Base-by-base conservation (phyloP, 768 basidiomycete species). In the Tricholoma flavovirens region DNA sequence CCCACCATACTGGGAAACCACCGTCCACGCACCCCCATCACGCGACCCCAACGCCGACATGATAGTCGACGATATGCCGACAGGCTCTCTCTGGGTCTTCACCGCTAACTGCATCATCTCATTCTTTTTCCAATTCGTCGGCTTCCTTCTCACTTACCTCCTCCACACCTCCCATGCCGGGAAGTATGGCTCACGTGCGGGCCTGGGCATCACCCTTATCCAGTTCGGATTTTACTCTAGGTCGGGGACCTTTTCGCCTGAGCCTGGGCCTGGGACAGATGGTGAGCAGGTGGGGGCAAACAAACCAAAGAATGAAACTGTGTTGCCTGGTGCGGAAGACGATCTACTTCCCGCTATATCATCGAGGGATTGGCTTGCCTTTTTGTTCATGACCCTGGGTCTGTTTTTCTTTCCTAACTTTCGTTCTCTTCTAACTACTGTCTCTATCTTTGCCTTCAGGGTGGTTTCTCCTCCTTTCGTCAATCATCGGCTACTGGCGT, bases 1-100 rank as follows among this genome's bases (percentile, higher is more conserved):
- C 0, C 97, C 97, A 0, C 82, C 93, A 0, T 99, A 99, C 71
- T 98, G 93, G 91, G 96, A 99, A 67, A 98, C 91, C 1, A 94
- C 93, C 0, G 83, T 98, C 8, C 90, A 95, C 58, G 85, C 94
- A 0, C 93, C 93, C 0, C 70, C 75, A 0, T 73, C 77, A 24
- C 55, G 78, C 35, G 78, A 81, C 49, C 69, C 73, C 19, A 69
- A 69, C 49, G 71, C 70, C 9, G 73, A 77, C 65, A 87, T 98
- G 77, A 82, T 97, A 68, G 87, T 99, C 60, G 95, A 96, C 57
- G 88, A 94, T 56, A 84, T 98, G 40, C 93, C 94, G 0, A 83
- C 91, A 0, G 94, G 94, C 51, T 86, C 88, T 3, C 67, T 83
- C 63, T 71, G 82, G 70, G 69, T 84, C n/a, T 95, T 93, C 72